Evolutionary conservation across 2,329 filamentous ascomycete species (phyloP).

Genomic region (Colletotrichum liaoningense): DNA sequence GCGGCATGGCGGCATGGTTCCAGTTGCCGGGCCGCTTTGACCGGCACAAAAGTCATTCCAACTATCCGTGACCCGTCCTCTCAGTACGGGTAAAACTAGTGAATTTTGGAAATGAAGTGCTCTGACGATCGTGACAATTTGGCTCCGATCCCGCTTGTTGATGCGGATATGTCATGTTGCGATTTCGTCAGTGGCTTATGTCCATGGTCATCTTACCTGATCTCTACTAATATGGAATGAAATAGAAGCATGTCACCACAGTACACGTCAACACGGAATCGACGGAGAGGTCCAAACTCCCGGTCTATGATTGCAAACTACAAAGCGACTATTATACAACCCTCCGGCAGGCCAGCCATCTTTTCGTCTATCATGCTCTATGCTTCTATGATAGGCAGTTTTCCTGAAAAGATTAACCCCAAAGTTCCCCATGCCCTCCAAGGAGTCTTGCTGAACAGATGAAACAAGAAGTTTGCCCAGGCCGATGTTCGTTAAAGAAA

Average conservation of each 20-base stretch:
- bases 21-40: conserved; percentile 23
- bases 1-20: conserved; percentile 8
- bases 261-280: too few relatives aligned
- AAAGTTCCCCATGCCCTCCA: conserved; percentile 25
- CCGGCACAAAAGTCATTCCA: conserved; percentile 5
- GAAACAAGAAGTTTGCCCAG: conserved; percentile 31
- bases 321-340: conserved; percentile 47
- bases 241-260: too few relatives aligned
- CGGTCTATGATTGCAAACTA: conserved; percentile 40
- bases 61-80: not conserved
- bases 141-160: not conserved
- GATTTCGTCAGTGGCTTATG: not conserved
- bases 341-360: conserved; percentile 38
- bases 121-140: not conserved
- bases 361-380: conserved; percentile 38
- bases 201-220: too few relatives aligned
- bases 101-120: too few relatives aligned
- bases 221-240: too few relatives aligned
- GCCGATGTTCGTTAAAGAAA: conserved; percentile 24
- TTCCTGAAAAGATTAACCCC: conserved; percentile 34
- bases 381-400: conserved; percentile 39
- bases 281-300: conserved; percentile 52
- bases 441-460: conserved; percentile 28
- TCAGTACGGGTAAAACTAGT: not conserved
- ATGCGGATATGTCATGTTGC: not conserved